Evolutionary conservation across 495 filamentous ascomycete species (phyloP).

Genomic region (Antarctomyces pellizariae): DNA sequence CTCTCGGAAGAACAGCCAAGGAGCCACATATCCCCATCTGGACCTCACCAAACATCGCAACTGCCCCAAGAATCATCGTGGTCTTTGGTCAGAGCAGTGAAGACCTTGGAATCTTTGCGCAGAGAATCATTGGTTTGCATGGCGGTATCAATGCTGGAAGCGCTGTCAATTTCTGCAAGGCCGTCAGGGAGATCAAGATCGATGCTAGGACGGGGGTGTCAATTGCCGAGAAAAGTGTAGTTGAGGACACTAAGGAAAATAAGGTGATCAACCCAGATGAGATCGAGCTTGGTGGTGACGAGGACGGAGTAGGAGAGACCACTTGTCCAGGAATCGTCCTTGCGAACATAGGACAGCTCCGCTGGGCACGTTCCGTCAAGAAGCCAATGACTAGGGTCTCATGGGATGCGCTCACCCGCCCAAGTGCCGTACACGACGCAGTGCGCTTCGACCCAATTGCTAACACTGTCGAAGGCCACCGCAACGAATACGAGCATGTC

Average conservation of each 20-base stretch:
- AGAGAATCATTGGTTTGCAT: conserved; percentile 31
- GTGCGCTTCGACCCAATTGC: conserved; percentile 16
- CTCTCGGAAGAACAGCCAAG: conserved; percentile 19
- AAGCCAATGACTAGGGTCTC: conserved; percentile 27
- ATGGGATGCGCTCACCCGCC: conserved; percentile 29
- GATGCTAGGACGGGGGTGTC: conserved; percentile 7
- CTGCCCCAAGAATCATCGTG: conserved; percentile 43
- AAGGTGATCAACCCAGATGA: too few relatives aligned
- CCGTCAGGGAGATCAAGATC: conserved; percentile 16
- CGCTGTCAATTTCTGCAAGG: conserved; percentile 32
- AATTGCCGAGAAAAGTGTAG: too few relatives aligned
- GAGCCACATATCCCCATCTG: conserved; percentile 47
- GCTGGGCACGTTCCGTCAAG: conserved; percentile 36
- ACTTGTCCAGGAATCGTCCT: conserved; percentile 40
- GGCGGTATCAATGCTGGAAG: conserved; percentile 44
- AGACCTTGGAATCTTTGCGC: conserved; percentile 52
- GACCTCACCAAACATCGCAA: conserved; percentile 27
- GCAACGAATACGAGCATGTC: conserved; percentile 28
- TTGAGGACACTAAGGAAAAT: too few relatives aligned
- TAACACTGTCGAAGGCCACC: conserved; percentile 35
- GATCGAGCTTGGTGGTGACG: conserved; percentile 5
- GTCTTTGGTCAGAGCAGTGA: conserved; percentile 46
- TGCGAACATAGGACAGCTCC: conserved; percentile 45
- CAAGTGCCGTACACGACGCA: conserved; percentile 23
- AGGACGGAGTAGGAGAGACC: too few relatives aligned